phyloP scores from a whole-genome alignment of 345 rosid genomes.

The Eucalyptus sideroxylon region DNA sequence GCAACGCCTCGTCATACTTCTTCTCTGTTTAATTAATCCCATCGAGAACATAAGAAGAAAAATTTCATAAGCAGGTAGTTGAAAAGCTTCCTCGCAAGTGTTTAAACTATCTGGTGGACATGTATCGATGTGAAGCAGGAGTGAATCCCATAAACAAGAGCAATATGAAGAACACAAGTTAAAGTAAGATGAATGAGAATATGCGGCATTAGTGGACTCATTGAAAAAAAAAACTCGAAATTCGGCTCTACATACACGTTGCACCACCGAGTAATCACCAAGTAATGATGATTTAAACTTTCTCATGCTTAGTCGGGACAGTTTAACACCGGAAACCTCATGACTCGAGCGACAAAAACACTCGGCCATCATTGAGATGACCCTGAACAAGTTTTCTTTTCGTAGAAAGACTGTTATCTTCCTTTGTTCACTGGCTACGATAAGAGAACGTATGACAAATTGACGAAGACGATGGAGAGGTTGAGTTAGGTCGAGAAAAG shows the following conservation, averaged over 20 bases:
- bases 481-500: background rate
- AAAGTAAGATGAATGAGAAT: background rate
- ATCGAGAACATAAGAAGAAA: background rate
- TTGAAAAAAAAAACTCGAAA: background rate
- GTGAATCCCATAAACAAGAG: background rate
- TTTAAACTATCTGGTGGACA: background rate
- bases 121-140: background rate
- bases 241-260: background rate
- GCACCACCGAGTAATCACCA: background rate
- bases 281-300: background rate
- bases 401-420: background rate
- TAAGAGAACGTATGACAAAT: background rate
- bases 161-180: background rate
- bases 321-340: background rate
- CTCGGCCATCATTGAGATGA: background rate
- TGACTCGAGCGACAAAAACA: background rate
- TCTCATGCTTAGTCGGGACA: background rate
- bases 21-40: background rate
- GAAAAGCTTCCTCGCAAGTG: background rate
- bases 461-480: background rate
- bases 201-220: background rate
- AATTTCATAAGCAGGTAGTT: background rate
- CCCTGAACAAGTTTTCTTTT: background rate
- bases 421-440: background rate
- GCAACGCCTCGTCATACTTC: slow-evolving; percentile 7